These are phyloP conservation scores for Amauroascus niger DNA, from an alignment of 2,329 filamentous ascomycete genomes.

Conservation along the genomic window DNA sequence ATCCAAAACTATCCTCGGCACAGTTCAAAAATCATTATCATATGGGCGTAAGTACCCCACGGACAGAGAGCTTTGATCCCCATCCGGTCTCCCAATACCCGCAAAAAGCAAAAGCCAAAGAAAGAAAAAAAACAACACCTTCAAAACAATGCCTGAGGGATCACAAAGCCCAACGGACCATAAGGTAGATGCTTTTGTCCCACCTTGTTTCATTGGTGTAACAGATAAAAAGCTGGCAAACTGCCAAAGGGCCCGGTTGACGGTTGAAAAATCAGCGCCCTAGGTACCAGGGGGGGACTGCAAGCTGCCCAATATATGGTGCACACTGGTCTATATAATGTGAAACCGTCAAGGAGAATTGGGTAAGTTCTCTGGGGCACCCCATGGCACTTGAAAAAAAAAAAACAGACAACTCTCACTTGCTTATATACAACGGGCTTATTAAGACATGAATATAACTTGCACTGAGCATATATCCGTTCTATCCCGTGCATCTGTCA, in stretches of 20 bases:
- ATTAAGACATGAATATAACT: too few species aligned
- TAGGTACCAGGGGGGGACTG: background rate
- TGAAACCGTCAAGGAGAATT: too few species aligned
- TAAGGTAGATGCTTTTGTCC: conserved; percentile 1
- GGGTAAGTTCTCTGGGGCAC: too few species aligned
- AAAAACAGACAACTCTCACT: background rate
- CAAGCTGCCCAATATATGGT: background rate
- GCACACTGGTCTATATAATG: background rate
- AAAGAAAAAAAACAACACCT: too few species aligned
- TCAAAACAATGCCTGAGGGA: too few species aligned
- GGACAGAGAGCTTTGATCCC: background rate
- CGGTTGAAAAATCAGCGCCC: background rate
- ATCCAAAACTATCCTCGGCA: background rate
- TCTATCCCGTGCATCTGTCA: background rate
- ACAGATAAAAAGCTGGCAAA: conserved; percentile 1
- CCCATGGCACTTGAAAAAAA: too few species aligned
- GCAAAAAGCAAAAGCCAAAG: conserved; percentile 1
- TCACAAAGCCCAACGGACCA: background rate
- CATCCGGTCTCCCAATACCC: conserved; percentile 5
- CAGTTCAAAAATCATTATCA: too few species aligned
- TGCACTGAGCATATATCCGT: too few species aligned
- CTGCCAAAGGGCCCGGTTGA: background rate
- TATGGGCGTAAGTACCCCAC: too few species aligned
- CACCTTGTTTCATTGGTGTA: conserved; percentile 6
- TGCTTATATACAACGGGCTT: background rate